Evolutionary conservation across 2,329 filamentous ascomycete species (phyloP).

Genomic region (Fusarium liriodendri): DNA sequence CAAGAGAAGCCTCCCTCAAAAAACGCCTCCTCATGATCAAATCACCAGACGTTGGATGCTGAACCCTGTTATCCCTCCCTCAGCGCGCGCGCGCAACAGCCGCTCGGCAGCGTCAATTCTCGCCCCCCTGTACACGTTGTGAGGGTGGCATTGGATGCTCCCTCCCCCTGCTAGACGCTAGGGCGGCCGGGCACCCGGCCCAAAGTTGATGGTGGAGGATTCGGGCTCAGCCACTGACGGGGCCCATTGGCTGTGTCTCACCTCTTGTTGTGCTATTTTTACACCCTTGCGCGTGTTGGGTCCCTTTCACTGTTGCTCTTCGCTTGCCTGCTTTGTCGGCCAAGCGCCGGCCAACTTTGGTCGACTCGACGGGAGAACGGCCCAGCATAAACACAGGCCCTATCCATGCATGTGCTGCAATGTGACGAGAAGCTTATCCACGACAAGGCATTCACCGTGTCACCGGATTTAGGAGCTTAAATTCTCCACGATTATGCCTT

Average conservation of each 20-base stretch:
- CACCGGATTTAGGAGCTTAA: not conserved
- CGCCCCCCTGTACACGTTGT: conserved; percentile 18
- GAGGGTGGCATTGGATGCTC: conserved; percentile 16
- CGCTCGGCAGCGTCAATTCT: conserved; percentile 27
- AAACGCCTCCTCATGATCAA: conserved; percentile 11
- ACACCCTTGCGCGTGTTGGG: conserved; percentile 25
- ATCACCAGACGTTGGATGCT: conserved; percentile 13
- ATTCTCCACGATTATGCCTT: conserved; percentile 14
- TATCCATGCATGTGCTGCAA: not conserved
- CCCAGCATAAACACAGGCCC: not conserved
- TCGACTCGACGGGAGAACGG: not conserved
- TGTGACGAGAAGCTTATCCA: conserved; percentile 21
- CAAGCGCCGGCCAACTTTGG: not conserved
- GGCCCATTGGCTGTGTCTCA: conserved; percentile 29
- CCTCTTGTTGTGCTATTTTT: conserved; percentile 35
- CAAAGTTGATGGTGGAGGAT: conserved; percentile 14
- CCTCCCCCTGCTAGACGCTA: conserved; percentile 29
- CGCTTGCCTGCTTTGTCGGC: not conserved
- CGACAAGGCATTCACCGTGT: conserved; percentile 21
- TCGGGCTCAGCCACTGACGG: conserved; percentile 23
- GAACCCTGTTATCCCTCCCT: not conserved
- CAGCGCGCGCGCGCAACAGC: conserved; percentile 2
- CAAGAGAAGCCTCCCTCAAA: not conserved
- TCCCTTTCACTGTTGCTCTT: not conserved
- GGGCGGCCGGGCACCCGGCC: not conserved